Percentiles rank a stretch among this genome's conserved stretches.
phyloP scores from a whole-genome alignment of 2,329 filamentous ascomycete genomes.

The Diaporthe nobilis region DNA sequence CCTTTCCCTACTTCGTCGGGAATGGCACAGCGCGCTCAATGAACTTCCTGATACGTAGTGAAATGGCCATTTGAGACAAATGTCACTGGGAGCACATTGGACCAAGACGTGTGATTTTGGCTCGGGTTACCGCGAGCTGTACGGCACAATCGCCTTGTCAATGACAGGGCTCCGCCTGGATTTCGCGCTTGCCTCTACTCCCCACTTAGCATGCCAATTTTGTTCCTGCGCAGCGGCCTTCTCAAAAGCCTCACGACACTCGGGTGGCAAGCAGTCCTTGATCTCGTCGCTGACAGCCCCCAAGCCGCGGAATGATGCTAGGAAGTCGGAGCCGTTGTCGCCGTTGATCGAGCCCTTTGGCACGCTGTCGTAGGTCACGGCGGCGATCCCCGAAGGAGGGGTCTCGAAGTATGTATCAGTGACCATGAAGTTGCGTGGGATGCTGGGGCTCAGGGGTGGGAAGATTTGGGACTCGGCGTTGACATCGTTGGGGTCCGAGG shows the following conservation, averaged over 20 bases:
- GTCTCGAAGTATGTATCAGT: constrained; percentile 69
- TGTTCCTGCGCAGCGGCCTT: constrained; percentile 74
- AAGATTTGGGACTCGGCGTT: constrained; percentile 56
- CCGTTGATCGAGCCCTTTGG: constrained; percentile 53
- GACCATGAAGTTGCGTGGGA: constrained; percentile 70
- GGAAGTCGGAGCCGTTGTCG: constrained; percentile 58
- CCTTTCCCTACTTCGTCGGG: too few relatives aligned
- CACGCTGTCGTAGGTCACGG: constrained; percentile 59
- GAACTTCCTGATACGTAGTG: too few relatives aligned
- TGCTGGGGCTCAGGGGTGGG: constrained; percentile 61
- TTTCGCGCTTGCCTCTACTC: constrained; percentile 72
- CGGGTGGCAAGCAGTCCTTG: constrained; percentile 74
- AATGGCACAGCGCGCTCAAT: background rate
- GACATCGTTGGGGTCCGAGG: constrained; percentile 52
- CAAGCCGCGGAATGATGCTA: constrained; percentile 72
- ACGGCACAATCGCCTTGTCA: constrained; percentile 75
- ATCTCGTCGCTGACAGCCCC: constrained; percentile 76
- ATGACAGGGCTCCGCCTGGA: constrained; percentile 68
- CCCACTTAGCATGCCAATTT: constrained; percentile 83
- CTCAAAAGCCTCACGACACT: constrained; percentile 82
- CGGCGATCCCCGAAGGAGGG: constrained; percentile 62
- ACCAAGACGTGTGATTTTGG: too few relatives aligned
- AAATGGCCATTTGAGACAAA: background rate
- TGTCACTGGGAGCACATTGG: background rate
- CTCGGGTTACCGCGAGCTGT: constrained; percentile 56